Base-by-base conservation (phyloP, 805 yeast genomes). In the Debaryomyces hansenii region DNA sequence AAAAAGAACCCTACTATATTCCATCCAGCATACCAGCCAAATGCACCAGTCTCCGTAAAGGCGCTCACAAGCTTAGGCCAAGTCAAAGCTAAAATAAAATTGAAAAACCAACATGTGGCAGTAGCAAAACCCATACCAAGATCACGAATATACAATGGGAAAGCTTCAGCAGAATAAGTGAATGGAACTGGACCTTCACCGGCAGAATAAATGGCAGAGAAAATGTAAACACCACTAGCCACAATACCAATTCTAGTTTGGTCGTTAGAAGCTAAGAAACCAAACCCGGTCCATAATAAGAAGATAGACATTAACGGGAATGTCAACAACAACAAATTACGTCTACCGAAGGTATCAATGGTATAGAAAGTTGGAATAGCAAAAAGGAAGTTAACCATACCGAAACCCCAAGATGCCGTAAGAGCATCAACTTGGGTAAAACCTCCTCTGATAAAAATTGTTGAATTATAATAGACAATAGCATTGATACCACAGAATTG, bases 161-260 rank as follows among this genome's bases (percentile, higher is more conserved):
- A 71, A 80, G 57, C 85, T 65, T 89, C 96, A 8, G 96, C 95
- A 20, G 90, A 84, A 60, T 89, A 87, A 2, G 94, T 85, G 70
- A 89, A 89, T 3, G 96, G 95, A 37, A 89, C 94, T 11, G 94
- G 95, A 37, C 96, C 96, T 63, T 86, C 89, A 46, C 95, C 92
- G 3, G 87, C 81, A 0, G 95, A 86, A 67, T 89, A 89, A 45
- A 85, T 84, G 37, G 81, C 76, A 0, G 89, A 72, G 66, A 79
- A 88, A 27, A 89, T 60, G 62, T 89, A 89, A 47, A 89, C 83
- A 54, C 94, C 95, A 50, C 82, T 69, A 4, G 85, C 73, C 46
- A 87, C 82, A 44, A 85, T 75, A 3, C 83, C 96, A 48, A 85
- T 66, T 57, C 87, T 76, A 4, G 83, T 84, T 8, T 78, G 66